Evolutionary conservation across 805 yeast genomes (phyloP).

Genomic region (Hanseniaspora mollemarum): DNA sequence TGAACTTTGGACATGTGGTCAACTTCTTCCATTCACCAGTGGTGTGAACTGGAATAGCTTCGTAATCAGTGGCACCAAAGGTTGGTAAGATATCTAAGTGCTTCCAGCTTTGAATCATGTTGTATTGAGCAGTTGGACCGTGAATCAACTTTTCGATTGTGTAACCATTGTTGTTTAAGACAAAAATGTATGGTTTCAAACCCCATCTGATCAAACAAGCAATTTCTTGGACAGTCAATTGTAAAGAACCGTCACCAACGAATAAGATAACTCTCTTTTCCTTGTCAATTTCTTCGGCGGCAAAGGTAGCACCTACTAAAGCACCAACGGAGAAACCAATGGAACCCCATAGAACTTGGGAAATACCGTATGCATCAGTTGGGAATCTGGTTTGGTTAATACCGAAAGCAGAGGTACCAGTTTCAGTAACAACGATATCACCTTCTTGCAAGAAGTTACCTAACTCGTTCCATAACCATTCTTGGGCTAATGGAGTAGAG

Average conservation of each 20-base stretch:
- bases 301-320: slow-evolving; percentile 55
- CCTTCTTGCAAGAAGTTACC: slow-evolving; percentile 54
- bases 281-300: slow-evolving; percentile 53
- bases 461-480: slow-evolving; percentile 57
- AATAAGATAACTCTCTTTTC: slow-evolving; percentile 52
- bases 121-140: slow-evolving; percentile 54
- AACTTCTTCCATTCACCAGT: slow-evolving; percentile 48
- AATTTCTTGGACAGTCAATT: slow-evolving; percentile 62
- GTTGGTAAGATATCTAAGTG: slow-evolving; percentile 36
- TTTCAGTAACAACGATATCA: slow-evolving; percentile 57
- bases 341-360: slow-evolving; percentile 69
- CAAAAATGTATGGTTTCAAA: slow-evolving; percentile 55
- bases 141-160: slow-evolving; percentile 66
- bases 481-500: slow-evolving; percentile 44
- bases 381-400: slow-evolving; percentile 58
- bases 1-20: slow-evolving; percentile 38
- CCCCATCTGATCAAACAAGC: slow-evolving; percentile 59
- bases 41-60: slow-evolving; percentile 43
- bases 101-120: slow-evolving; percentile 59
- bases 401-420: slow-evolving; percentile 70
- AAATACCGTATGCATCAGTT: slow-evolving; percentile 48
- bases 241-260: slow-evolving; percentile 68
- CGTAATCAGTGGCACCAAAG: slow-evolving; percentile 42
- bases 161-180: slow-evolving; percentile 62
- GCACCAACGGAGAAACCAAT: slow-evolving; percentile 64